phyloP scores from a whole-genome alignment of 768 basidiomycete genomes.

The Agrocybe praecox region DNA sequence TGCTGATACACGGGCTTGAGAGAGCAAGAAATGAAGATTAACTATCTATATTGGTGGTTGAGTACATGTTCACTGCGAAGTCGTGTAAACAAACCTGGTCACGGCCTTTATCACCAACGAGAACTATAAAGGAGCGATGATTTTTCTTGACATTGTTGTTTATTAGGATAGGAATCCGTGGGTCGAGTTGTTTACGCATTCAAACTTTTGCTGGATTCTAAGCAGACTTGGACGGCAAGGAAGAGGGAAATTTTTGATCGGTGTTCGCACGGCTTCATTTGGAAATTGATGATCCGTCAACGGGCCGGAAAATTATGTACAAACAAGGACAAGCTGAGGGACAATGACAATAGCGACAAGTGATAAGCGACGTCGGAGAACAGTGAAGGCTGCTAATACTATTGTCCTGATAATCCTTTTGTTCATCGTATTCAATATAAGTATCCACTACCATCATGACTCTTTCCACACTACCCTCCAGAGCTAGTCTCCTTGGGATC shows the following conservation, averaged over 20 bases:
- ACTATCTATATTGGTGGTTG: slow-evolving; percentile 59
- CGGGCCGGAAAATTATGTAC: neutral
- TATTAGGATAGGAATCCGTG: slow-evolving; percentile 90
- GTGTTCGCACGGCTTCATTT: slow-evolving; percentile 4
- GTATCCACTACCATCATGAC: neutral
- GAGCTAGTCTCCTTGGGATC: slow-evolving; percentile 33
- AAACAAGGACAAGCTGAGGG: neutral
- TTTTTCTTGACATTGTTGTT: slow-evolving; percentile 93
- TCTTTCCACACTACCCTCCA: slow-evolving; percentile 6
- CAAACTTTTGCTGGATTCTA: neutral
- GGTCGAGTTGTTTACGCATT: slow-evolving; percentile 91
- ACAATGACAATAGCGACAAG: neutral
- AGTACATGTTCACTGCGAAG: neutral
- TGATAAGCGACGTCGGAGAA: neutral
- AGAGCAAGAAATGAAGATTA: slow-evolving; percentile 93
- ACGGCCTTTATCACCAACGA: slow-evolving; percentile 92
- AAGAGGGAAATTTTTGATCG: slow-evolving; percentile 18
- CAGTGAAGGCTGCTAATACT: neutral
- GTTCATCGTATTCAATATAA: neutral
- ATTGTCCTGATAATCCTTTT: neutral
- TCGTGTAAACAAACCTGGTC: slow-evolving; percentile 69
- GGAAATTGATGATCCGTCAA: neutral
- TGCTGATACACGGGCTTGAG: slow-evolving; percentile 87
- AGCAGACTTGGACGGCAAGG: neutral
- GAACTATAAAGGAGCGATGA: slow-evolving; percentile 92